Conservation (phyloP, 768 basidiomycete species). For the Hericium erinaceus region DNA sequence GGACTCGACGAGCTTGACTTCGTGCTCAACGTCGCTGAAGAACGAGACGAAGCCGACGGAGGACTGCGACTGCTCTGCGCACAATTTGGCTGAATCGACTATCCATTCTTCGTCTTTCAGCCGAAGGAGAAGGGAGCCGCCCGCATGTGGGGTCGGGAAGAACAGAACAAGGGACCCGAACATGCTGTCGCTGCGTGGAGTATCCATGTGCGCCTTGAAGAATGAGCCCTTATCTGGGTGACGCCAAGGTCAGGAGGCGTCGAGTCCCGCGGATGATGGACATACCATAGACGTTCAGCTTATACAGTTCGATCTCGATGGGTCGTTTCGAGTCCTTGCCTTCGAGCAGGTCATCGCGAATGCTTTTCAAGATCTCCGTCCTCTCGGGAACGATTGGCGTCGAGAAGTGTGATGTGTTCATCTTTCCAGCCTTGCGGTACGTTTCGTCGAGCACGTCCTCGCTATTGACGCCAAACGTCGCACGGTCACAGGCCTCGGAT, state of each 20-base stretch:
- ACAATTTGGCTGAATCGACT: neutral
- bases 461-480: neutral
- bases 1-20: conserved; percentile 25
- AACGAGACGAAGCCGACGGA: conserved; percentile 21
- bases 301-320: neutral
- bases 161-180: conserved; percentile 15
- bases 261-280: neutral
- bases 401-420: neutral
- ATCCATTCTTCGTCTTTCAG: conserved; percentile 20
- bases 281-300: conserved; percentile 5
- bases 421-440: conserved; percentile 4
- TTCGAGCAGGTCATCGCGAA: conserved; percentile 1
- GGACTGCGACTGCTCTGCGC: neutral
- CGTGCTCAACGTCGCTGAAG: conserved; percentile 34
- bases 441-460: conserved; percentile 1
- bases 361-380: neutral
- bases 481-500: neutral
- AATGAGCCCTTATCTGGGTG: conserved; percentile 19
- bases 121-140: conserved; percentile 28
- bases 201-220: conserved; percentile 37
- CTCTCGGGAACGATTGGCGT: neutral
- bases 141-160: conserved; percentile 9
- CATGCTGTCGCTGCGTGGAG: conserved; percentile 36
- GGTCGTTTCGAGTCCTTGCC: neutral
- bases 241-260: neutral